Evolutionary conservation across 441 rosid genomes (phyloP).

Genomic region (Syzygium syzygioides): DNA sequence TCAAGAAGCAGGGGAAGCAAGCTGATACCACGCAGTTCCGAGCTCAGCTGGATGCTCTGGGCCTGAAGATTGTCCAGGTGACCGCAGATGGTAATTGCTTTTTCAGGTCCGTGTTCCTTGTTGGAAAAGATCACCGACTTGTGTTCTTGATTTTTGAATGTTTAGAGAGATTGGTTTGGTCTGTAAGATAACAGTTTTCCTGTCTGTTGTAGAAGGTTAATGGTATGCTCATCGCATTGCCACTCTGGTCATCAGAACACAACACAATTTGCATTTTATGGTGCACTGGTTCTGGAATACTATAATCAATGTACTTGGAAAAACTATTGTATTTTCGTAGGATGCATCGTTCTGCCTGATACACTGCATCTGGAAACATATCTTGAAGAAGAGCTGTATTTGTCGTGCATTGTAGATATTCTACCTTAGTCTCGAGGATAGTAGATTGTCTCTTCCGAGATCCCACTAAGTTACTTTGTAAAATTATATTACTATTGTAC

Average conservation of each 20-base stretch:
- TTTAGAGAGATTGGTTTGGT: background rate
- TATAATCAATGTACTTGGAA: background rate
- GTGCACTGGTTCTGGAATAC: background rate
- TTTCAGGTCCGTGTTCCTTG: conserved; percentile 63
- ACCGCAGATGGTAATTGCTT: conserved; percentile 94
- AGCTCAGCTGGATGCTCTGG: conserved; percentile 58
- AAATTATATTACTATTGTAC: background rate
- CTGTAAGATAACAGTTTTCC: background rate
- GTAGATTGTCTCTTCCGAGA: background rate
- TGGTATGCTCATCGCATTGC: background rate
- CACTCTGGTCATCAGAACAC: background rate
- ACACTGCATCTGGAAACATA: background rate
- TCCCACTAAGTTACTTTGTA: background rate
- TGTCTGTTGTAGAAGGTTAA: background rate
- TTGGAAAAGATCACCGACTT: background rate
- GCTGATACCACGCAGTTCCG: conserved; percentile 50
- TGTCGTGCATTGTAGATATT: background rate
- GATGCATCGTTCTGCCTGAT: background rate
- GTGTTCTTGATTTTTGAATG: background rate
- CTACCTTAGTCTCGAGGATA: background rate
- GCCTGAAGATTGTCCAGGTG: conserved; percentile 62
- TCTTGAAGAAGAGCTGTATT: background rate
- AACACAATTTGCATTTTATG: background rate
- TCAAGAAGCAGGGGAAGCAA: conserved; percentile 66
- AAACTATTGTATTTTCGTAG: background rate